Base-by-base conservation (phyloP, 2,329 filamentous ascomycete species). In the Acarospora socialis region DNA sequence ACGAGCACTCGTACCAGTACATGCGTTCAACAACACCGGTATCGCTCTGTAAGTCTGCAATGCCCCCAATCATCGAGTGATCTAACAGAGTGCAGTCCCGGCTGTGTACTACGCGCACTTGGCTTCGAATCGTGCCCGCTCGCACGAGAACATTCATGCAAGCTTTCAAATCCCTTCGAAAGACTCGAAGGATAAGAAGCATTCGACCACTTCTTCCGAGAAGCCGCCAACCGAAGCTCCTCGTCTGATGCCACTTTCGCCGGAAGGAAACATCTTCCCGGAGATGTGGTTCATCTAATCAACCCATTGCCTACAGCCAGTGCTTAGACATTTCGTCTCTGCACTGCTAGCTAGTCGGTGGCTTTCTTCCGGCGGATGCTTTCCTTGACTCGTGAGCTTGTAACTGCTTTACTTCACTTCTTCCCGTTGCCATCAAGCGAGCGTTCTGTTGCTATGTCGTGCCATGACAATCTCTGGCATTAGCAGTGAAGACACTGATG, bases 61-160 rank as follows among this genome's bases (percentile, higher is more conserved):
- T 23, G 17, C 4, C 12, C 7, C 31, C 31, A n/a, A n/a, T n/a
- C n/a, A n/a, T n/a, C n/a, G n/a, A n/a, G n/a, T n/a, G n/a, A n/a
- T n/a, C n/a, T n/a, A n/a, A n/a, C n/a, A n/a, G n/a, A n/a, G n/a
- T n/a, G n/a, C n/a, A 52, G 57, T 70, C 43, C 90, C 90, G 0
- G 84, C 90, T 0, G 78, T 95, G 0, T 98, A 98, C 65, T 98
- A 98, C 45, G 84, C 92, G 0, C 90, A 98, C 55, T 58, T 98
- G 41, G 84, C 86, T 20, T 78, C 83, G 6, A 73, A 74, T 36
- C 81, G 90, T 30, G 83, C 81, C 13, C 74, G 75, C 33, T 64
- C 74, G 3, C 90, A 98, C 42, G 76, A 87, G 46, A 61, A 67
- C 39, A 48, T 59, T 7, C 44, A 53, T 10, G 48, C 53, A 7